Conservation (phyloP, 352 stramenopile genomes). For the Pythium graminicola region DNA sequence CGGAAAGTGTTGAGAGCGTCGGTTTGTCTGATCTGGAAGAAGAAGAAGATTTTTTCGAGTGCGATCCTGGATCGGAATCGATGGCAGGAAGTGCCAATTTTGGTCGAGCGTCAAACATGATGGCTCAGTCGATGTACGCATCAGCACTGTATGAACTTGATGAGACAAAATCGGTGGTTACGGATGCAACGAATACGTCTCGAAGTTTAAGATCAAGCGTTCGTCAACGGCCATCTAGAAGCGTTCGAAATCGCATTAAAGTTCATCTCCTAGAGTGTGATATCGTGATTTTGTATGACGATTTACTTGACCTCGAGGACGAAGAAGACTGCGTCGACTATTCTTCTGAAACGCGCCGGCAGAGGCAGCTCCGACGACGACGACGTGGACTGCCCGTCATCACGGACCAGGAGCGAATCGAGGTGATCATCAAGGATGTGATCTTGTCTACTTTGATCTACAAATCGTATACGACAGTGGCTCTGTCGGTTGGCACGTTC, state of each 20-base stretch:
- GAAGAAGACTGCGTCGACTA: slow-evolving; percentile 14
- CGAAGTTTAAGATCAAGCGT: slow-evolving; percentile 19
- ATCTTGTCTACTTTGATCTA: slow-evolving; percentile 62
- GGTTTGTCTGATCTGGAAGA: slow-evolving; percentile 81
- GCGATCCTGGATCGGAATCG: slow-evolving; percentile 53
- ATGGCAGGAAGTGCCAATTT: slow-evolving; percentile 28
- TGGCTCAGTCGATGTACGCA: slow-evolving; percentile 81
- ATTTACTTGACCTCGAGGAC: slow-evolving; percentile 49
- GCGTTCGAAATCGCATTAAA: slow-evolving; percentile 60
- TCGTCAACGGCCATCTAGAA: slow-evolving; percentile 27
- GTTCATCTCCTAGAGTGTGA: slow-evolving; percentile 72
- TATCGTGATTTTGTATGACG: slow-evolving; percentile 73
- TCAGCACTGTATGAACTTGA: slow-evolving; percentile 56
- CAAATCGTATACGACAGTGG: slow-evolving; percentile 37
- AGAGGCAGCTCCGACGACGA: slow-evolving; percentile 19
- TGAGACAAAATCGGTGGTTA: slow-evolving; percentile 20
- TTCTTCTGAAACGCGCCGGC: slow-evolving; percentile 8
- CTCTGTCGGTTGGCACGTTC: slow-evolving; percentile 53
- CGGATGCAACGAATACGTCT: not conserved
- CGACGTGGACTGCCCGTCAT: slow-evolving; percentile 35
- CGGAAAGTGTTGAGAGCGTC: slow-evolving; percentile 73
- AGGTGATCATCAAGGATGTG: slow-evolving; percentile 63
- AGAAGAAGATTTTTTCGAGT: slow-evolving; percentile 82
- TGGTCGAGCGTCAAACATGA: slow-evolving; percentile 31
- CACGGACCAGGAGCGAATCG: slow-evolving; percentile 58